These are phyloP conservation scores for Aspergillus sclerotiicarbonarius DNA, from an alignment of 495 filamentous ascomycete species.

Conservation along the genomic window DNA sequence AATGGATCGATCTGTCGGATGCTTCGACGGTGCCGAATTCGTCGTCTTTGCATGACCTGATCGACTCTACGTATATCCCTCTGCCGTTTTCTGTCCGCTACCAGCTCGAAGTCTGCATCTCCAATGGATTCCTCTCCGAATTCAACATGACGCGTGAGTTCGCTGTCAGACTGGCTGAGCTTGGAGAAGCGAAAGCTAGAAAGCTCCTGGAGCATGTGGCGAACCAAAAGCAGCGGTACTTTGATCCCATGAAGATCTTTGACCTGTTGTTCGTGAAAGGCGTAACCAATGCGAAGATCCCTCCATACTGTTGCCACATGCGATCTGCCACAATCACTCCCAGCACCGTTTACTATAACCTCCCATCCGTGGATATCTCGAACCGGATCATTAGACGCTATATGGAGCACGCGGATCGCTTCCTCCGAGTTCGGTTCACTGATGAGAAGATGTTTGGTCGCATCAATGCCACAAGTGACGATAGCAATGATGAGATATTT, in stretches of 20 bases:
- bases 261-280: slow-evolving; percentile 43
- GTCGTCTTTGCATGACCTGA: slow-evolving; percentile 32
- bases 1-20: slow-evolving; percentile 49
- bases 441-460: slow-evolving; percentile 70
- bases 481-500: slow-evolving; percentile 67
- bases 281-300: slow-evolving; percentile 52
- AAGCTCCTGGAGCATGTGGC: slow-evolving; percentile 63
- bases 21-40: neutral
- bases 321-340: slow-evolving; percentile 80
- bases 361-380: slow-evolving; percentile 77
- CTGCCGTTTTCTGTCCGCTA: slow-evolving; percentile 78
- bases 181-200: slow-evolving; percentile 46
- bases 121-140: slow-evolving; percentile 75
- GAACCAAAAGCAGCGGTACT: slow-evolving; percentile 57
- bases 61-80: slow-evolving; percentile 35
- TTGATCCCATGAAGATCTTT: slow-evolving; percentile 76
- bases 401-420: slow-evolving; percentile 66
- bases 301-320: slow-evolving; percentile 68
- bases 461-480: slow-evolving; percentile 54
- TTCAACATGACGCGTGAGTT: slow-evolving; percentile 67
- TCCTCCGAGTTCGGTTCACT: slow-evolving; percentile 87
- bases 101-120: slow-evolving; percentile 90
- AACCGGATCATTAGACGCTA: slow-evolving; percentile 83
- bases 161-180: slow-evolving; percentile 53
- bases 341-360: slow-evolving; percentile 73